Evolutionary conservation across 106 monocot genomes (phyloP), one percentile per base, ranked within the genome.

Genomic region (Ottelia alismoides): DNA sequence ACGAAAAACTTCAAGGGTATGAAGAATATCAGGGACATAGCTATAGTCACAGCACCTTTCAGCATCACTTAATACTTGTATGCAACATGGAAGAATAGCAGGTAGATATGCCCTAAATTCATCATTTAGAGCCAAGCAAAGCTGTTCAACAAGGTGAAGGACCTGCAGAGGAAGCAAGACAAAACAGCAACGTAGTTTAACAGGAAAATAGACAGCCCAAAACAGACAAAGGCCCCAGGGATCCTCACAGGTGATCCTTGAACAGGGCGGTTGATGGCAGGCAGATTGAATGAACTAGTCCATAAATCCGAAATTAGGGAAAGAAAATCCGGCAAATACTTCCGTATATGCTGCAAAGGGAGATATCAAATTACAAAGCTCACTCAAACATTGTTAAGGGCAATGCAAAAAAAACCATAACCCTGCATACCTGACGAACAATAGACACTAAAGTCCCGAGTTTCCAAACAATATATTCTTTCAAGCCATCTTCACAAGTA

Each of bases 391-490:
- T 43, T 43, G 40, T n/a, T n/a, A n/a, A n/a, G n/a, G n/a, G n/a
- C n/a, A n/a, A n/a, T n/a, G n/a, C n/a, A n/a, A n/a, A n/a, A n/a
- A n/a, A n/a, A n/a, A 43, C 16, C 10, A 43, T 43, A 43, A 16
- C 40, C 18, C 0, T 19, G n/a, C 14, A 30, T 48, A 98, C 98
- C 98, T 98, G 98, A 35, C 98, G 82, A 20, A 90, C 90, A 72
- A 98, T 98, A 67, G 98, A 98, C 28, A 90, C 85, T 31, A 98
- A 66, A 1, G 89, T 98, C 30, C 98, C 98, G 32, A 98, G 85
- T 63, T 98, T 98, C 98, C 98, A 98, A 47, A 68, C 79, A 43
- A 90, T 98, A 58, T 74, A 98, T 62, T 98, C 98, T 64, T 98
- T 98, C 48, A 98, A 62, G 16, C 85, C 90, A 80, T 98, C 98